Evolutionary conservation across 2,329 filamentous ascomycete species (phyloP).

Genomic region (Fusarium sacchari): DNA sequence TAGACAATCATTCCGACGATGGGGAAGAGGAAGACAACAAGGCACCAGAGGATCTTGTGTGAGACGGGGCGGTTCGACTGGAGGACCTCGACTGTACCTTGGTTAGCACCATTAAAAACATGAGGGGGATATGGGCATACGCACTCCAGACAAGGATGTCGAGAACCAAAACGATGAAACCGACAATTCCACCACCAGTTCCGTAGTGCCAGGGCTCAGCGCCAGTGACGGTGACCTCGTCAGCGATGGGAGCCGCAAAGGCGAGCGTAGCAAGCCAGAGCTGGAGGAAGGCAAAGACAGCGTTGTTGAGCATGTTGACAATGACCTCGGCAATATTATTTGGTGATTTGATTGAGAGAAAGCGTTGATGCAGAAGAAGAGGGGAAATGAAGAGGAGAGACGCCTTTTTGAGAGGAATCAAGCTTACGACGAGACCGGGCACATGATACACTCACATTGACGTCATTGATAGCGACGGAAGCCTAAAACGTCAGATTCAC

Average conservation of each 20-base stretch:
- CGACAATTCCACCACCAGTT: conserved; percentile 69
- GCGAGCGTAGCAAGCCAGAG: conserved; percentile 60
- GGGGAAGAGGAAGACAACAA: conserved; percentile 73
- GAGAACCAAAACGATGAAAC: conserved; percentile 69
- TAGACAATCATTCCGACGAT: conserved; percentile 70
- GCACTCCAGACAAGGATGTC: conserved; percentile 72
- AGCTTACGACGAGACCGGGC: conserved; percentile 13
- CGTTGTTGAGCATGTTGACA: conserved; percentile 26
- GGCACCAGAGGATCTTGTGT: conserved; percentile 70
- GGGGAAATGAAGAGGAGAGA: not conserved
- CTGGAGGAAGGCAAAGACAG: conserved; percentile 36
- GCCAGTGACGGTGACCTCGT: conserved; percentile 47
- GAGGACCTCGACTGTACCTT: conserved; percentile 66
- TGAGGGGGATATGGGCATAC: conserved; percentile 39
- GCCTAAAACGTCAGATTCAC: not conserved
- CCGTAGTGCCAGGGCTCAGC: conserved; percentile 66
- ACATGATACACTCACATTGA: conserved; percentile 19
- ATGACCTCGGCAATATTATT: rapidly evolving
- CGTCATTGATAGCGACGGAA: conserved; percentile 17
- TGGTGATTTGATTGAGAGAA: too few relatives aligned
- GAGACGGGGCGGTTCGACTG: conserved; percentile 68
- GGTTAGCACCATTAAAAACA: not conserved
- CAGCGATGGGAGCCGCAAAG: conserved; percentile 55
- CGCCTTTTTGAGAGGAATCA: conserved; percentile 12
- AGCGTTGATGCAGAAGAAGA: not conserved